Conservation (phyloP, 805 yeast genomes). For the Allodekkera sacchari region DNA sequence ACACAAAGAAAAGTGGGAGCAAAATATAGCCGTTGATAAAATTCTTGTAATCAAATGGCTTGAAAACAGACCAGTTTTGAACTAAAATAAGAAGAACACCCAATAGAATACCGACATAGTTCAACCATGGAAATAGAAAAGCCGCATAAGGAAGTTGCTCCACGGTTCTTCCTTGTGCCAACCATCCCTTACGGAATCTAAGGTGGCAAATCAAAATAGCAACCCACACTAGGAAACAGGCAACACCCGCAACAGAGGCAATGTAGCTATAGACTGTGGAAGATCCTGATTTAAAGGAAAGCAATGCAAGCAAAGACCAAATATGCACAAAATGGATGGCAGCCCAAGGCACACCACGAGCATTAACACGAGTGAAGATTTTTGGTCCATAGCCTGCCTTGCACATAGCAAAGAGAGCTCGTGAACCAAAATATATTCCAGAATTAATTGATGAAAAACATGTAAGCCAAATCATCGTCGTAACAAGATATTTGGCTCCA, state of each 20-base stretch:
- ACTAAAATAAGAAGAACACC: slow-evolving; percentile 47
- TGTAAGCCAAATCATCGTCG: slow-evolving; percentile 54
- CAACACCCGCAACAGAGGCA: slow-evolving; percentile 56
- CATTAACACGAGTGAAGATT: slow-evolving; percentile 41
- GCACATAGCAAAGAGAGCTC: slow-evolving; percentile 60
- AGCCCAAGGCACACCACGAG: slow-evolving; percentile 53
- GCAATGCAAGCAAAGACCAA: slow-evolving; percentile 47
- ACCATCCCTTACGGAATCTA: slow-evolving; percentile 45
- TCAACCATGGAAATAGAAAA: slow-evolving; percentile 42
- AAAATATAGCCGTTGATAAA: slow-evolving; percentile 57
- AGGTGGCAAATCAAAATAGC: slow-evolving; percentile 46
- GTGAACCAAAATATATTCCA: slow-evolving; percentile 59
- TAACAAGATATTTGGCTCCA: slow-evolving; percentile 42
- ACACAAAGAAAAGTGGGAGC: slow-evolving; percentile 45
- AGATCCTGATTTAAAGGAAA: slow-evolving; percentile 52
- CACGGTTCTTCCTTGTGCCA: slow-evolving; percentile 30
- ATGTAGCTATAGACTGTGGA: slow-evolving; percentile 52
- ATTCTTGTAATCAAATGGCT: slow-evolving; percentile 48
- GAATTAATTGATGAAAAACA: slow-evolving; percentile 65
- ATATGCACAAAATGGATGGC: slow-evolving; percentile 48
- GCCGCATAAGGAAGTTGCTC: slow-evolving; percentile 48
- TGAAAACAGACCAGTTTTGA: slow-evolving; percentile 59
- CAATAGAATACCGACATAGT: slow-evolving; percentile 39
- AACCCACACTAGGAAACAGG: slow-evolving; percentile 64
- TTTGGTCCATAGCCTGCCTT: slow-evolving; percentile 39